These are phyloP conservation scores for Lactarius trivialis DNA, from an alignment of 768 basidiomycete genomes.

Conservation along the genomic window DNA sequence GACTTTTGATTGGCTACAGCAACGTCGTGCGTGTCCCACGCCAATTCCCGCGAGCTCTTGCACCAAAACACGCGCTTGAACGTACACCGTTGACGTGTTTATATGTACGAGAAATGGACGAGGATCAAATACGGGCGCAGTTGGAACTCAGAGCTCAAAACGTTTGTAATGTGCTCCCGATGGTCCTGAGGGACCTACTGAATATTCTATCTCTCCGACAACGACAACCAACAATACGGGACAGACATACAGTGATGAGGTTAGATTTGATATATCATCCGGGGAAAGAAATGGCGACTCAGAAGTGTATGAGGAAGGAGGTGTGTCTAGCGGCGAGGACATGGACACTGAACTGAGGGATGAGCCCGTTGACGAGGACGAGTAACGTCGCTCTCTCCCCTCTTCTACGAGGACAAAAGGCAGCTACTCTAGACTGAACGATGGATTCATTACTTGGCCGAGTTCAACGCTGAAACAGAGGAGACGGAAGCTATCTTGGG, in stretches of 20 bases:
- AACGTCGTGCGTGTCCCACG: neutral
- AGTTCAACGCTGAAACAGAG: conserved; percentile 87
- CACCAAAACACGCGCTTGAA: conserved; percentile 32
- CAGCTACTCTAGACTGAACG: conserved; percentile 58
- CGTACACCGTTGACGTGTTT: conserved; percentile 72
- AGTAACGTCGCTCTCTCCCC: neutral
- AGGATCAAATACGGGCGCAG: conserved; percentile 91
- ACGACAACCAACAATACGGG: conserved; percentile 24
- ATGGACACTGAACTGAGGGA: conserved; percentile 24
- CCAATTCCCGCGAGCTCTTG: conserved; percentile 11
- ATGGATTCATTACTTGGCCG: conserved; percentile 83
- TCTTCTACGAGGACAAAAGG: conserved; percentile 24
- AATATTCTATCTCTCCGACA: conserved; percentile 29
- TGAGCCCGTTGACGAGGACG: conserved; percentile 4
- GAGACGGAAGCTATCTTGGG: conserved; percentile 67
- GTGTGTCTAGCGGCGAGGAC: conserved; percentile 24
- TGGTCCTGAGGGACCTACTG: conserved; percentile 34
- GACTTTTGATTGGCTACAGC: neutral
- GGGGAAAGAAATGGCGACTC: conserved; percentile 23
- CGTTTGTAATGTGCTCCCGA: conserved; percentile 59
- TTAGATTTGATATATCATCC: conserved; percentile 18
- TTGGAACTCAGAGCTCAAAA: conserved; percentile 72
- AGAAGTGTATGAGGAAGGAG: conserved; percentile 29
- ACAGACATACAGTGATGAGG: conserved; percentile 30
- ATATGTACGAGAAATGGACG: conserved; percentile 70